phyloP scores from a whole-genome alignment of 1,284 basidiomycete genomes.

The Xerocomus nothofagi region DNA sequence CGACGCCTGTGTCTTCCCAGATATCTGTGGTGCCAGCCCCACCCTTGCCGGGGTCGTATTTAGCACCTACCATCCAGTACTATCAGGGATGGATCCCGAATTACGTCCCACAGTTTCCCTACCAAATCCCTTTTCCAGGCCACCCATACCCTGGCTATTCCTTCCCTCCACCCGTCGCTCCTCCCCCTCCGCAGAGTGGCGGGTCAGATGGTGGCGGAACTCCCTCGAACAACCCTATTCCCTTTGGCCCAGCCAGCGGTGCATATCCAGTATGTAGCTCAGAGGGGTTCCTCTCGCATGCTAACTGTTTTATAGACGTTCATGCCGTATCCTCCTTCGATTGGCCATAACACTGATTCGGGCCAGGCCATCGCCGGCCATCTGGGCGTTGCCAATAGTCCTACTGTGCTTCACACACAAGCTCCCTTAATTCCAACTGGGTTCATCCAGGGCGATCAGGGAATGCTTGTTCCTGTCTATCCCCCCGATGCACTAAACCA shows the following conservation, averaged over 20 bases:
- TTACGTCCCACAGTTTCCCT: constrained; percentile 51
- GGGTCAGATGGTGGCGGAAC: constrained; percentile 41
- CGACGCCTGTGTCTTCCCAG: constrained; percentile 21
- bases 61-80: constrained; percentile 45
- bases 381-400: constrained; percentile 22
- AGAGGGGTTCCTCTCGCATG: background rate
- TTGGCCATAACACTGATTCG: constrained; percentile 28
- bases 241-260: constrained; percentile 37
- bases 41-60: constrained; percentile 38
- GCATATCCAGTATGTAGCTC: constrained; percentile 47
- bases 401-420: constrained; percentile 39
- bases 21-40: constrained; percentile 29
- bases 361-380: constrained; percentile 26
- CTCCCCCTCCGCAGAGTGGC: constrained; percentile 36
- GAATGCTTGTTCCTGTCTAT: constrained; percentile 68
- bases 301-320: constrained; percentile 37
- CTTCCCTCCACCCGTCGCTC: constrained; percentile 27
- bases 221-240: constrained; percentile 27
- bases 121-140: constrained; percentile 50
- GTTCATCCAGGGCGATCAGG: constrained; percentile 72
- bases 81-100: constrained; percentile 57
- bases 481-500: constrained; percentile 63
- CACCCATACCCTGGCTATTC: constrained; percentile 47
- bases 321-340: constrained; percentile 45
- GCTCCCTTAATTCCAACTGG: constrained; percentile 65